Percentiles rank a stretch among this genome's conserved stretches.
Conservation (phyloP, 2,329 filamentous ascomycete genomes). For the Leptographium galeiforme region DNA sequence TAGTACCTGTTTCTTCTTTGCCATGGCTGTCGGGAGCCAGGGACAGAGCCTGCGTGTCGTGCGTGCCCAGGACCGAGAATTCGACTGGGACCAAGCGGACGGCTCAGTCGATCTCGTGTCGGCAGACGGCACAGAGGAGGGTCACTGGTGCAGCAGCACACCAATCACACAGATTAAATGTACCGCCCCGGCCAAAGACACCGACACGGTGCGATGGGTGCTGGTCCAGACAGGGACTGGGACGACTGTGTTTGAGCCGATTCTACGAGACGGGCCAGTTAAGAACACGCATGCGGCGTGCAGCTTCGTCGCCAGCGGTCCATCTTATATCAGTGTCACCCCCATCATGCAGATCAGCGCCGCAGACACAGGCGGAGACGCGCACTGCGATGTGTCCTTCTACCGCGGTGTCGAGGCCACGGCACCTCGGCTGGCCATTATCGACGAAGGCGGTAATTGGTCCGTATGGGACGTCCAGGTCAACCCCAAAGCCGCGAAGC, state of each 20-base stretch:
- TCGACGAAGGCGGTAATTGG: conserved; percentile 56
- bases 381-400: conserved; percentile 52
- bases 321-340: conserved; percentile 42
- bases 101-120: conserved; percentile 32
- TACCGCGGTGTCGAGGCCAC: conserved; percentile 37
- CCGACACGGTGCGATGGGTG: conserved; percentile 31
- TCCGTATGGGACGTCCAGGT: conserved; percentile 48
- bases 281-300: conserved; percentile 4
- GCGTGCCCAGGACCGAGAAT: conserved; percentile 33
- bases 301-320: conserved; percentile 13
- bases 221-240: conserved; percentile 38
- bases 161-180: conserved; percentile 40
- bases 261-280: conserved; percentile 27
- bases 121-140: conserved; percentile 26
- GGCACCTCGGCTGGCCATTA: conserved; percentile 47
- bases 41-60: conserved; percentile 45
- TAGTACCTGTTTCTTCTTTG: conserved; percentile 24
- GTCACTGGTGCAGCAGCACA: conserved; percentile 39
- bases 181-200: conserved; percentile 22
- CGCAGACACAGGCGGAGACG: conserved; percentile 36
- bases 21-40: conserved; percentile 39
- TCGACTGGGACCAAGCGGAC: conserved; percentile 38
- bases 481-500: conserved; percentile 20
- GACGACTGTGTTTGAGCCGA: conserved; percentile 38
- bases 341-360: conserved; percentile 39